phyloP scores from a whole-genome alignment of 306 rosid species.

The Prosopis cineraria region DNA sequence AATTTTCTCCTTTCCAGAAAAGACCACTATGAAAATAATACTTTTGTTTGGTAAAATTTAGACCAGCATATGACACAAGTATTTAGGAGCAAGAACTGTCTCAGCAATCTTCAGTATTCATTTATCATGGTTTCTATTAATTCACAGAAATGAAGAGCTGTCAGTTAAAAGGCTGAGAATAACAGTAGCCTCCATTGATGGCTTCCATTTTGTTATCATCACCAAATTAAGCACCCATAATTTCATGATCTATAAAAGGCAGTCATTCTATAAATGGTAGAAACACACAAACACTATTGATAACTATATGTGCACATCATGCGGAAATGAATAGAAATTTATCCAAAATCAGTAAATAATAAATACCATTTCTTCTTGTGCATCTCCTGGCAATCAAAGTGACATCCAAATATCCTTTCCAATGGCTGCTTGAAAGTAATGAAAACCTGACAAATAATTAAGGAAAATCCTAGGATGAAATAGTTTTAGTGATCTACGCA shows the following conservation, averaged over 20 bases:
- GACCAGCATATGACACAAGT: neutral
- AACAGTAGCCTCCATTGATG: neutral
- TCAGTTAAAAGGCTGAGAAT: neutral
- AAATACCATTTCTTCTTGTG: constrained; percentile 81
- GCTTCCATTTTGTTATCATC: constrained; percentile 12
- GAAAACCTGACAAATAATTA: constrained; percentile 60
- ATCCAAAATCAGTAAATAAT: constrained; percentile 4
- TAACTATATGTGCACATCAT: constrained; percentile 11
- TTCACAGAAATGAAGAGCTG: neutral
- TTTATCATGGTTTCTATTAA: neutral
- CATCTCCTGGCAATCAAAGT: constrained; percentile 87
- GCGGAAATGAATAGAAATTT: constrained; percentile 12
- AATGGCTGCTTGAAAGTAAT: constrained; percentile 80
- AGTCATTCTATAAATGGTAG: constrained; percentile 9
- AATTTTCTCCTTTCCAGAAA: neutral
- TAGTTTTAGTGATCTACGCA: constrained; percentile 7
- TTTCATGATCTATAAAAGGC: constrained; percentile 9
- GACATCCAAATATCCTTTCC: constrained; percentile 73
- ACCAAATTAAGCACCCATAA: constrained; percentile 1
- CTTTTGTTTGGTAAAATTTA: neutral
- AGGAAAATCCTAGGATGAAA: constrained; percentile 49
- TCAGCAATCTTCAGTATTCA: neutral
- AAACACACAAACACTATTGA: neutral
- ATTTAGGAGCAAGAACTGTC: neutral
- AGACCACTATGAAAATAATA: constrained; percentile 2